Conservation (phyloP, 495 filamentous ascomycete species). For the Saxispiralis lemnorum region DNA sequence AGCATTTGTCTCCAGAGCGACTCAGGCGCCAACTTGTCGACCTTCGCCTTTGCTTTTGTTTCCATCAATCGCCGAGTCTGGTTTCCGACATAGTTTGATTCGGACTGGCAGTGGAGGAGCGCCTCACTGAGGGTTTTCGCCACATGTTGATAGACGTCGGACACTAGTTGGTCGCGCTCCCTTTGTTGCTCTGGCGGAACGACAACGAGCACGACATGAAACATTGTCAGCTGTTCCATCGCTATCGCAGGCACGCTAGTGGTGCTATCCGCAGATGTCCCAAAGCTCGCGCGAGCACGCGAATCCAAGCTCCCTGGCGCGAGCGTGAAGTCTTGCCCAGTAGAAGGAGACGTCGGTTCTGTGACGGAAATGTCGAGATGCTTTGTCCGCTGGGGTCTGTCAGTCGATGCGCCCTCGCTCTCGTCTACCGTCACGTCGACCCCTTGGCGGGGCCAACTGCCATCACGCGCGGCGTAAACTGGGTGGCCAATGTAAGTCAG, state of each 20-base stretch:
- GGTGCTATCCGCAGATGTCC: constrained; percentile 17
- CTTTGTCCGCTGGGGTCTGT: neutral
- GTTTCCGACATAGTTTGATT: constrained; percentile 70
- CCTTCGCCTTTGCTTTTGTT: constrained; percentile 60
- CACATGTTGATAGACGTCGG: constrained; percentile 71
- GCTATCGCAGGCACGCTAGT: constrained; percentile 20
- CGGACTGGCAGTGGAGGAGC: constrained; percentile 77
- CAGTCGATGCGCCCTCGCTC: constrained; percentile 11
- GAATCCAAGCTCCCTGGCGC: constrained; percentile 21
- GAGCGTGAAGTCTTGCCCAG: constrained; percentile 21
- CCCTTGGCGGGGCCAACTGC: constrained; percentile 38
- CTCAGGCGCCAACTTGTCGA: constrained; percentile 26
- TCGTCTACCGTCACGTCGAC: constrained; percentile 1
- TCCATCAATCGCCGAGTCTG: constrained; percentile 62
- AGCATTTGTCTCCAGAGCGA: neutral
- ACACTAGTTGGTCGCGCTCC: constrained; percentile 52
- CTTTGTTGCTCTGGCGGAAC: constrained; percentile 45
- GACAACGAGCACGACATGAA: constrained; percentile 86
- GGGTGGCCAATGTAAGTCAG: constrained; percentile 75
- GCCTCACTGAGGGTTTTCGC: constrained; percentile 79
- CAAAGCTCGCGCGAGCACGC: constrained; percentile 17
- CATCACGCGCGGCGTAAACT: constrained; percentile 71
- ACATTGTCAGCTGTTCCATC: constrained; percentile 67
- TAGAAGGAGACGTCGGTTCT: constrained; percentile 2
- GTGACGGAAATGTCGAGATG: constrained; percentile 1